These are phyloP conservation scores for Solanum raphanifolium DNA, from an alignment of 257 asterid genomes.

Conservation along the genomic window DNA sequence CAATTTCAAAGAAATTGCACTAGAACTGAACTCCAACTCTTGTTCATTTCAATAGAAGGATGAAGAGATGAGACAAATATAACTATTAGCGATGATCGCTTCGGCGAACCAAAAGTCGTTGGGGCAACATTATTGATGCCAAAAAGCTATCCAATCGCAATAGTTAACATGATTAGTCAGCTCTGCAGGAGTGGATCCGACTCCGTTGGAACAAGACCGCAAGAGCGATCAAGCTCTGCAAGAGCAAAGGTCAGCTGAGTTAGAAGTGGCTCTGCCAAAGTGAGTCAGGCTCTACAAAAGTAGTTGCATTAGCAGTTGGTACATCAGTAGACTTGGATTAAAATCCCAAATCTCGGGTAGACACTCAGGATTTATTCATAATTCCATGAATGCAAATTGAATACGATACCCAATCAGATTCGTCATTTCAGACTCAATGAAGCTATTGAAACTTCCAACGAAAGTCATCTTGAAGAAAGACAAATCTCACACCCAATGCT, in stretches of 20 bases:
- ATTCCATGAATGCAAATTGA: too few relatives aligned
- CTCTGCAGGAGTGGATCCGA: background rate
- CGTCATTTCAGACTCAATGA: background rate
- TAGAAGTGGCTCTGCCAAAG: background rate
- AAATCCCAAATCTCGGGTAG: too few relatives aligned
- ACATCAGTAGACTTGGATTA: background rate
- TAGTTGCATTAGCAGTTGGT: too few relatives aligned
- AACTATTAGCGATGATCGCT: background rate
- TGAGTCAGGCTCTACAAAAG: too few relatives aligned
- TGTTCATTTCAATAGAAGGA: background rate
- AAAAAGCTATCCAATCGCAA: too few relatives aligned
- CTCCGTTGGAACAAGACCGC: background rate
- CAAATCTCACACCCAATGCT: background rate
- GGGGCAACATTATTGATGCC: background rate
- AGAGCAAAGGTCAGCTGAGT: background rate
- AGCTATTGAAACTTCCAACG: too few relatives aligned
- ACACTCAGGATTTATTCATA: background rate
- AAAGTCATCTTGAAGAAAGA: background rate
- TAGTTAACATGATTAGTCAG: background rate
- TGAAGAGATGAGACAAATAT: too few relatives aligned
- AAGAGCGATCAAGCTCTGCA: background rate
- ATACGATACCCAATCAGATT: too few relatives aligned
- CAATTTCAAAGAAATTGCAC: background rate
- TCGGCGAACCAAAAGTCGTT: background rate
- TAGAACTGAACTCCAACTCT: background rate